These are phyloP conservation scores for Paramyrothecium roridum DNA, from an alignment of 2,329 filamentous ascomycete genomes.

Conservation along the genomic window DNA sequence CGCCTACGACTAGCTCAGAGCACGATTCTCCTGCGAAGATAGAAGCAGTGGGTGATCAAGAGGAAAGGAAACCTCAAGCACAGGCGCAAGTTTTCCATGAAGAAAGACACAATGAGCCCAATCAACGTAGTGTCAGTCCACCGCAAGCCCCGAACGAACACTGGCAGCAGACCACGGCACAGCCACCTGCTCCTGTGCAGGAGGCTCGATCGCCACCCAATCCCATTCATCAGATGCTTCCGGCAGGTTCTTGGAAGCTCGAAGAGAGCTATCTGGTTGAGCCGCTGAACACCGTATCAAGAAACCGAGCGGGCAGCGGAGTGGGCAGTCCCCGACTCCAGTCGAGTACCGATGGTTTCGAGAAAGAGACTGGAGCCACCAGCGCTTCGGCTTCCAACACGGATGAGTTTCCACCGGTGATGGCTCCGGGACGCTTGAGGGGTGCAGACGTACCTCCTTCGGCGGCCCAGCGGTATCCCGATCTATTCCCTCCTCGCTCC, in stretches of 20 bases:
- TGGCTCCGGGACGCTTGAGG: slow-evolving; percentile 19
- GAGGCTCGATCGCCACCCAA: slow-evolving; percentile 11
- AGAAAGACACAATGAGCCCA: no score
- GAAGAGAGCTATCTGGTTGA: slow-evolving; percentile 53
- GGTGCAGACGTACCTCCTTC: slow-evolving; percentile 44
- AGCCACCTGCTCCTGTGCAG: slow-evolving; percentile 1
- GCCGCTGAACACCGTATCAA: slow-evolving; percentile 37
- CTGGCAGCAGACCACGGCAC: neutral
- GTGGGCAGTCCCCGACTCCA: slow-evolving; percentile 21
- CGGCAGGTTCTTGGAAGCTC: slow-evolving; percentile 49
- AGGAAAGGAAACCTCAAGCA: no score
- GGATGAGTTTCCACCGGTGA: slow-evolving; percentile 4
- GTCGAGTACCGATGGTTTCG: slow-evolving; percentile 34
- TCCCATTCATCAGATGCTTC: slow-evolving; percentile 30
- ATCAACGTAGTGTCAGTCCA: neutral
- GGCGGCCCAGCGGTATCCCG: slow-evolving; percentile 46
- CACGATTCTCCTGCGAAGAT: no score
- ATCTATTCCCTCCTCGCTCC: slow-evolving; percentile 35
- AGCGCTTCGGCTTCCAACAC: slow-evolving; percentile 1
- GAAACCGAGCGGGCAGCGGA: slow-evolving; percentile 28
- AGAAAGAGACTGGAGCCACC: slow-evolving; percentile 43
- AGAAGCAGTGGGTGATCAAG: no score
- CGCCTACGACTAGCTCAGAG: no score
- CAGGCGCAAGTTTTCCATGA: no score
- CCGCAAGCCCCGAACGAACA: slow-evolving; percentile 1